Evolutionary conservation across 805 yeast species (phyloP), one percentile per base, ranked within the genome.

Genomic region (Candida rishiriensis): DNA sequence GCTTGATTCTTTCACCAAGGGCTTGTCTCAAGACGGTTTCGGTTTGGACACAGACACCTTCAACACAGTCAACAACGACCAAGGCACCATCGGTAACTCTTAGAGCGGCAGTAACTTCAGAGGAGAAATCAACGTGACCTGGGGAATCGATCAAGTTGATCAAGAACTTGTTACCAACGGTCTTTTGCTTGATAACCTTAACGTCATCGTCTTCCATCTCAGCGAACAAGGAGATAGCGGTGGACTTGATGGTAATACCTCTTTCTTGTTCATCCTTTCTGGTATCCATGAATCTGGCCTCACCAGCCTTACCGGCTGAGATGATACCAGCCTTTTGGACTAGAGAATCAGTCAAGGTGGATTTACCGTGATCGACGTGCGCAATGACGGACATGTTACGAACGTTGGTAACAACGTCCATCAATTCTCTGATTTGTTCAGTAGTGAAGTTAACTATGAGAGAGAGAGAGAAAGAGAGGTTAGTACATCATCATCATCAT

Each of bases 311-410:
- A 68, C 97, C 97, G 67, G 99, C 97, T 48, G 98, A 93, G 68
- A 91, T 91, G 74, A 93, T 91, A 88, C 99, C 99, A 62, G 99
- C 99, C 69, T 85, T 85, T 81, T 91, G 98, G 66, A 91, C 98
- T 71, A 91, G 85, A 57, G 99, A 93, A 78, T 91, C 99, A 75
- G 99, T 91, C 75, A 91, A 84, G 65, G 99, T 91, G 61, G 97
- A 90, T 77, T 91, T 91, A 80, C 99, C 99, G 83, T 93, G 99
- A 83, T 91, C 99, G 86, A 91, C 98, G 82, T 91, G 99, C 69
- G 99, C 99, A 85, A 93, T 93, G 76, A 91, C 99, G 76, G 98
- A 91, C 95, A 91, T 93, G 95, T 93, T 93, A 83, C 99, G 97
- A 70, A 93, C 97, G 73, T 91, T 91, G 76, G 97, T 85, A 81